Evolutionary conservation across 805 yeast genomes (phyloP).

Genomic region (Starmerella floricola): DNA sequence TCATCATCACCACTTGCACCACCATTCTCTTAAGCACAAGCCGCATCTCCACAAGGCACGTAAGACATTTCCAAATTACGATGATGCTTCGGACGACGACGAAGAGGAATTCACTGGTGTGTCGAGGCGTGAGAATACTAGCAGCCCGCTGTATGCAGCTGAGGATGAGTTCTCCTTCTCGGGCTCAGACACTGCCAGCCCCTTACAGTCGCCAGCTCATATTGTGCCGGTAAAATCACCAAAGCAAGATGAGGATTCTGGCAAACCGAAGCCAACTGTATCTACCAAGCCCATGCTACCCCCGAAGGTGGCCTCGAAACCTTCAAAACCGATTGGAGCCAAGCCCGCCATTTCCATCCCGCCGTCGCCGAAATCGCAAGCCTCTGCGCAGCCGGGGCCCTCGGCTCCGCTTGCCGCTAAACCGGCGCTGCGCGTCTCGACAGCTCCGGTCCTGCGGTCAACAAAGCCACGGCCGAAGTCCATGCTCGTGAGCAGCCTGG

Average conservation of each 20-base stretch:
- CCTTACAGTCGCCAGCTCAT: conserved; percentile 2
- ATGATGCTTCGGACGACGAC: conserved; percentile 6
- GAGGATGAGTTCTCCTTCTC: conserved; percentile 1
- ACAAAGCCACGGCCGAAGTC: conserved; percentile 14
- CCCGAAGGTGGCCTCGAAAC: background rate
- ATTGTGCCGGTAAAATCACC: conserved; percentile 6
- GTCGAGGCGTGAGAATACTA: too few relatives aligned
- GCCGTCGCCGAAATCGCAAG: background rate
- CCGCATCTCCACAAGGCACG: conserved; percentile 4
- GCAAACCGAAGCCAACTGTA: conserved; percentile 1
- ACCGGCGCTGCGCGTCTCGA: conserved; percentile 3
- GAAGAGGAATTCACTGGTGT: conserved; percentile 1
- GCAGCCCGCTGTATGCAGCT: background rate
- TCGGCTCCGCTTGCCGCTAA: background rate
- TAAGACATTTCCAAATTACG: background rate
- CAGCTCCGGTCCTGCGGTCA: conserved; percentile 2
- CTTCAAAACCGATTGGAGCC: background rate
- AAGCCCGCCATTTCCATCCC: background rate
- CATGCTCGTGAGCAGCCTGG: conserved; percentile 16
- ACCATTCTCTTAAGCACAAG: conserved; percentile 3
- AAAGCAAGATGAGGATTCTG: background rate
- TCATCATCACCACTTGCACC: conserved; percentile 5
- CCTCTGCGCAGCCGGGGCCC: background rate
- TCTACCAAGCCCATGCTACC: too few relatives aligned
- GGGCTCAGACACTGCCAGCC: conserved; percentile 2